Conservation (phyloP, 352 stramenopile genomes). For the Phytophthora lateralis region DNA sequence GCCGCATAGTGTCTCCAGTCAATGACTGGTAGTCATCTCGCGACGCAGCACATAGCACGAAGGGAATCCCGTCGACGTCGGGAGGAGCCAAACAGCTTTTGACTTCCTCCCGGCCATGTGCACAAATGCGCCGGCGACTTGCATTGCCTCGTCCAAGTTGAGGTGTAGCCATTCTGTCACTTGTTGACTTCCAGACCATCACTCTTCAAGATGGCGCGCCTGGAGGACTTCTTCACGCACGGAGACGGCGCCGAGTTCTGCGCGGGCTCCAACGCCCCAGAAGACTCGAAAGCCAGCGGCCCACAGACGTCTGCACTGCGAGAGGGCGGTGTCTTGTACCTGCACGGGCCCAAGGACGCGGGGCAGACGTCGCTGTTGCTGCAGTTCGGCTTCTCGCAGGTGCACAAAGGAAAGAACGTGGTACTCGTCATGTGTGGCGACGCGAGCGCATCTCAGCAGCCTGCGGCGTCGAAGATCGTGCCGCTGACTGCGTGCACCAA, state of each 20-base stretch:
- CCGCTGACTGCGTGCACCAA: conserved; percentile 45
- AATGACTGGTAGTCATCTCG: too few relatives aligned
- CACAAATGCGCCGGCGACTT: too few relatives aligned
- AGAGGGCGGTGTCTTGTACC: conserved; percentile 42
- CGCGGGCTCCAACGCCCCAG: not conserved
- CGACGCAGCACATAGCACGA: not conserved
- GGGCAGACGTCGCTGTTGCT: conserved; percentile 70
- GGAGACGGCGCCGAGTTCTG: conserved; percentile 36
- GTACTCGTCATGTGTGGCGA: conserved; percentile 55
- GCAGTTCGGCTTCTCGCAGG: conserved; percentile 67
- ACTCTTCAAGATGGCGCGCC: conserved; percentile 28
- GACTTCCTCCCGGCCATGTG: too few relatives aligned
- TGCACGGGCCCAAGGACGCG: conserved; percentile 46
- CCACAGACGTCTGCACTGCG: not conserved
- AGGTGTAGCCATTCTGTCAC: not conserved
- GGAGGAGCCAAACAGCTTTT: too few relatives aligned
- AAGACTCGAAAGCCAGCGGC: conserved; percentile 16
- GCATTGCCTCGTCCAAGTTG: not conserved
- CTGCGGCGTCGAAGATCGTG: conserved; percentile 32
- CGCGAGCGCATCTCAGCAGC: conserved; percentile 27
- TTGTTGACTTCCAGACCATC: conserved; percentile 4
- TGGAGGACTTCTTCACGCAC: conserved; percentile 77
- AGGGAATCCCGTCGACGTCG: not conserved
- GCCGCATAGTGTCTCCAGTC: not conserved
- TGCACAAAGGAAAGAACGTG: conserved; percentile 43